A percentile compares a stretch with the other conserved stretches of the same genome.
These are phyloP conservation scores for Ormosia semicastrata DNA, from an alignment of 306 rosid genomes.

Conservation along the genomic window DNA sequence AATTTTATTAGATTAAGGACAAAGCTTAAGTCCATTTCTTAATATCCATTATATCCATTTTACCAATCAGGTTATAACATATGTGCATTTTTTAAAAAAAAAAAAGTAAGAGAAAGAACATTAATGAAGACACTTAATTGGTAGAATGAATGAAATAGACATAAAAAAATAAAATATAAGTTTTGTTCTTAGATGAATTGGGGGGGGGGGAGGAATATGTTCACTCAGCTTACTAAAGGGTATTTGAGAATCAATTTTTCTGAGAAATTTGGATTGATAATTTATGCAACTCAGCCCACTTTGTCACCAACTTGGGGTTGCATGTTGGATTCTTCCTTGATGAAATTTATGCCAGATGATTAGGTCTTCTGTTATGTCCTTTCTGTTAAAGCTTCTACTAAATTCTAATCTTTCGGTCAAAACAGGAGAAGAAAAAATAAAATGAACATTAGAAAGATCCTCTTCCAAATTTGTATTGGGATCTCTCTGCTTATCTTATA, in stretches of 20 bases:
- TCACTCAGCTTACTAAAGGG: not conserved
- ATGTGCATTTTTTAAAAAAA: no score
- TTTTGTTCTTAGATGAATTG: no score
- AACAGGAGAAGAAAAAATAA: not conserved
- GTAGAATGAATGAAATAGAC: no score
- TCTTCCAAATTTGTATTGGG: no score
- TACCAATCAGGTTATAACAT: no score
- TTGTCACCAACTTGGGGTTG: not conserved
- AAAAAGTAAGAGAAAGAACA: no score
- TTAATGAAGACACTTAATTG: no score
- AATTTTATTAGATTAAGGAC: not conserved
- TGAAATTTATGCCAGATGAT: not conserved
- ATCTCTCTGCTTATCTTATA: no score
- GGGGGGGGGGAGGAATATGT: not conserved
- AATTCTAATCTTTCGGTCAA: not conserved
- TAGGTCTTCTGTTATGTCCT: not conserved
- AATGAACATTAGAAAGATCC: not conserved
- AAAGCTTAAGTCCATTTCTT: no score
- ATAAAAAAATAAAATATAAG: no score
- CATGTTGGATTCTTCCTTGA: no score
- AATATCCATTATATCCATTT: no score
- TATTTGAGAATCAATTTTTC: not conserved
- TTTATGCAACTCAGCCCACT: not conserved
- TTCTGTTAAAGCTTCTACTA: not conserved
- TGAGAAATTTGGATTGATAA: not conserved